Evolutionary conservation across 2,329 filamentous ascomycete genomes (phyloP), one percentile per base, ranked within the genome.

Genomic region (Fusarium graminum): DNA sequence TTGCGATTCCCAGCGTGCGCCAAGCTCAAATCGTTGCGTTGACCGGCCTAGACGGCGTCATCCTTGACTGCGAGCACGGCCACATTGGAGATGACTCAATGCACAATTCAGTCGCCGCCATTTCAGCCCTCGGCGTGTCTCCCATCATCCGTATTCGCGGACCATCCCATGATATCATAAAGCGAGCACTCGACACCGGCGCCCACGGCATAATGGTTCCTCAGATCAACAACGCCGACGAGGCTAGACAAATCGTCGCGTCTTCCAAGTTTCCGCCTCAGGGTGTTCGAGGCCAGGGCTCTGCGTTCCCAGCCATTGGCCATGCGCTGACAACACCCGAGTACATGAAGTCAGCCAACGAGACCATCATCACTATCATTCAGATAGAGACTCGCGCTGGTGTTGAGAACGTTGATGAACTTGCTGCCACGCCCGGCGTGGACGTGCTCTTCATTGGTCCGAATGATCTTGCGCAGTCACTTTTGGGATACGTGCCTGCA

Each of bases 11-110:
- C 4, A 82, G 80, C 1, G 74, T 83, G 1, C 79, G 83, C 39
- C 73, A 76, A 59, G 82, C 83, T 32, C 83, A 85, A 57, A 80
- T 85, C 14, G 79, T 85, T 11, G 78, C 82, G 10, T 71, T 80
- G 42, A 83, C 82, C 3, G 82, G 81, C 9, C 70, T 85, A 11
- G 82, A 84, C 54, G 81, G 80, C 51, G 78, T 85, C 43, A 80
- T 83, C 46, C 76, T 83, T 47, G 82, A 82, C 59, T 80, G 80
- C 49, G 78, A 61, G 6, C 58, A 61, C 16, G 58, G 58, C 10
- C 58, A 61, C 34, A 61, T 61, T 19, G 53, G 53, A 5, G 58
- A 61, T 43, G 53, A 61, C 41, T 52, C 53, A 0, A 61, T 61
- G 58, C 53, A 61, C 53, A 59, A 59, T 13, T 59, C 53, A 1